phyloP scores from a whole-genome alignment of 441 rosid species.

The Macaranga tanarius region DNA sequence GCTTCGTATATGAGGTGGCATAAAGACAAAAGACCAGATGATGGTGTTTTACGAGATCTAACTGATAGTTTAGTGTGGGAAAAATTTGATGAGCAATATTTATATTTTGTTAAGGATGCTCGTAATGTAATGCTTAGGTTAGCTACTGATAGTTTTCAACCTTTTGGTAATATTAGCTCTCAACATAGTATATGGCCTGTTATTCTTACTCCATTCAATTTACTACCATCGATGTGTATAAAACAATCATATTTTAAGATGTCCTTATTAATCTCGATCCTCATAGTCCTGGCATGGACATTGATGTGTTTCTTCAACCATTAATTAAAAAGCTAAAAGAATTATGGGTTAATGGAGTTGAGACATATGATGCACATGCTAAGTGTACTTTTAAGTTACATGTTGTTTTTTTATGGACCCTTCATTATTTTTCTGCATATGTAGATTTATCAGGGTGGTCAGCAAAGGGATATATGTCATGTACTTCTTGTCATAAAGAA shows the following conservation, averaged over 20 bases:
- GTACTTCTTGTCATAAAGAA: background rate
- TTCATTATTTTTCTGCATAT: slow-evolving; percentile 15
- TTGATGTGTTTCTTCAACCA: slow-evolving; percentile 23
- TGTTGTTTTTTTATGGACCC: slow-evolving; percentile 8
- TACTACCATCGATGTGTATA: slow-evolving; percentile 22
- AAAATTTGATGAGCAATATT: background rate
- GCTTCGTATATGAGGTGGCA: background rate
- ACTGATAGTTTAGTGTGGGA: background rate
- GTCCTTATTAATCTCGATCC: slow-evolving; percentile 1
- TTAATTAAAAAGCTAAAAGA: slow-evolving; percentile 16
- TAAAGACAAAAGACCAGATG: background rate
- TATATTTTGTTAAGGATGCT: background rate
- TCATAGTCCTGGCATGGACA: background rate
- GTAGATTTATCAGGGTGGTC: slow-evolving; percentile 25
- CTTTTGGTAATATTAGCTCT: background rate
- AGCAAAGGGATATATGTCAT: background rate
- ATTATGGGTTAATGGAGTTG: slow-evolving; percentile 12
- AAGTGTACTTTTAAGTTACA: background rate
- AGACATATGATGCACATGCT: slow-evolving; percentile 1
- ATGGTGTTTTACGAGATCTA: background rate
- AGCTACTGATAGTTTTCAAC: background rate
- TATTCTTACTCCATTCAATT: background rate
- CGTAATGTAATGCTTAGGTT: background rate
- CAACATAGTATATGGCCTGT: background rate
- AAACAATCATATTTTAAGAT: background rate